Evolutionary conservation across 164 flowering plant genomes (phyloP).

Genomic region (Sextonia rubra): DNA sequence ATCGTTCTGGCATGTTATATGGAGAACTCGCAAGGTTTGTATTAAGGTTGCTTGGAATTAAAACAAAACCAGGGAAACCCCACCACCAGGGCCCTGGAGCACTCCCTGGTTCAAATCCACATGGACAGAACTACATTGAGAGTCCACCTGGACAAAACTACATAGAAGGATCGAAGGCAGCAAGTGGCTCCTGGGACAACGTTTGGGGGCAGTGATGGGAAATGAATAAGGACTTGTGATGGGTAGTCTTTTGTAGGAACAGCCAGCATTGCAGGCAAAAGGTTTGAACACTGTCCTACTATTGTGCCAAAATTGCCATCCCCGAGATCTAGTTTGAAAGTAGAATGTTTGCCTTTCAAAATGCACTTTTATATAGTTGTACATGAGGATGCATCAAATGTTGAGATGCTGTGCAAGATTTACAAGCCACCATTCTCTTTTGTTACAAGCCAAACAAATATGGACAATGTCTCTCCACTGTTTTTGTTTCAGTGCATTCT

Average conservation of each 20-base stretch:
- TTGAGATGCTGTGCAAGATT: too few species aligned
- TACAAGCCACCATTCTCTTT: too few species aligned
- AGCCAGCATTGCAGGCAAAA: not conserved
- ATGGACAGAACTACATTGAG: constrained; percentile 38
- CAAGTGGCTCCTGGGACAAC: constrained; percentile 59
- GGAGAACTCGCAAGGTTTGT: constrained; percentile 96
- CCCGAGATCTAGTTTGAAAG: too few species aligned
- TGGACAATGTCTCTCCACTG: too few species aligned
- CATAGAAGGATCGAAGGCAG: constrained; percentile 47
- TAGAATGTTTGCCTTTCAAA: too few species aligned
- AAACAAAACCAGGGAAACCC: constrained; percentile 55
- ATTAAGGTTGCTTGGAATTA: constrained; percentile 68
- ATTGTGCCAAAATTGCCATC: too few species aligned
- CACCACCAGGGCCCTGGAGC: constrained; percentile 45
- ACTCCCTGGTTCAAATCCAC: constrained; percentile 41
- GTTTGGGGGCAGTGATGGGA: constrained; percentile 44
- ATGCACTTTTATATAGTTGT: too few species aligned
- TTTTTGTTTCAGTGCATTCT: too few species aligned
- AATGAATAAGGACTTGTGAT: not conserved
- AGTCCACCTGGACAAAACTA: not conserved
- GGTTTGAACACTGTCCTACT: not conserved
- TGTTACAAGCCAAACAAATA: too few species aligned
- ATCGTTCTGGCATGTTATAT: constrained; percentile 74
- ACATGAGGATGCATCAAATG: too few species aligned
- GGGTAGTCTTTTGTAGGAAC: not conserved